A percentile compares a stretch with the other conserved stretches of the same genome.
Conservation (phyloP, 129 eudicot species). For the Gnaphalium uliginosum region DNA sequence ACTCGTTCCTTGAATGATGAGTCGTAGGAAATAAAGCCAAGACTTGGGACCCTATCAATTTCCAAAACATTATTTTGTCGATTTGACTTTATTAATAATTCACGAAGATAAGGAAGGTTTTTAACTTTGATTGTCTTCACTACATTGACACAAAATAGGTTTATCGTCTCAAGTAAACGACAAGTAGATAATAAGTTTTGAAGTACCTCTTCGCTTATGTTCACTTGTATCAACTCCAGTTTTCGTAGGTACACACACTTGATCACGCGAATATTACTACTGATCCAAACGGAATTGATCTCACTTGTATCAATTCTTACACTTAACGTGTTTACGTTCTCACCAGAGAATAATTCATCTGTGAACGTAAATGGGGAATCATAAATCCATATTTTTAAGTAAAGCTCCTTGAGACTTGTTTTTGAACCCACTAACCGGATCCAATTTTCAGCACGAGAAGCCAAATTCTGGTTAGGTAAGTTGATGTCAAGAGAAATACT, state of each 20-base stretch:
- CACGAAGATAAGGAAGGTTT: background rate
- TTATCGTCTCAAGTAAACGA: background rate
- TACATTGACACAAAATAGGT: background rate
- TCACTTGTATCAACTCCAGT: background rate
- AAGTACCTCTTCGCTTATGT: background rate
- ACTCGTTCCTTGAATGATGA: background rate
- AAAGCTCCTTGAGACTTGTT: background rate
- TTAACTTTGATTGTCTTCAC: background rate
- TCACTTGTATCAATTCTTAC: background rate
- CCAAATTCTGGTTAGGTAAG: background rate
- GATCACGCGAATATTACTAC: background rate
- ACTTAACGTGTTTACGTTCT: background rate
- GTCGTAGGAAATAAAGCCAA: background rate
- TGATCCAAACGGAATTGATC: background rate
- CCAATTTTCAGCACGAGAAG: background rate
- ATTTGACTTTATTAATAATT: too few species aligned
- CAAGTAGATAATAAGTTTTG: background rate
- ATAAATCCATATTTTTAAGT: too few species aligned
- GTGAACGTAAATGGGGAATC: background rate
- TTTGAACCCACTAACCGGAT: background rate
- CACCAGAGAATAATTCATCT: background rate
- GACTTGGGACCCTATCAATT: background rate
- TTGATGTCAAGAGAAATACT: background rate
- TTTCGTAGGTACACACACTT: background rate
- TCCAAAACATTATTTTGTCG: background rate